Conservation (phyloP, 2,329 filamentous ascomycete genomes). For the Microcyclospora tardicrescens region DNA sequence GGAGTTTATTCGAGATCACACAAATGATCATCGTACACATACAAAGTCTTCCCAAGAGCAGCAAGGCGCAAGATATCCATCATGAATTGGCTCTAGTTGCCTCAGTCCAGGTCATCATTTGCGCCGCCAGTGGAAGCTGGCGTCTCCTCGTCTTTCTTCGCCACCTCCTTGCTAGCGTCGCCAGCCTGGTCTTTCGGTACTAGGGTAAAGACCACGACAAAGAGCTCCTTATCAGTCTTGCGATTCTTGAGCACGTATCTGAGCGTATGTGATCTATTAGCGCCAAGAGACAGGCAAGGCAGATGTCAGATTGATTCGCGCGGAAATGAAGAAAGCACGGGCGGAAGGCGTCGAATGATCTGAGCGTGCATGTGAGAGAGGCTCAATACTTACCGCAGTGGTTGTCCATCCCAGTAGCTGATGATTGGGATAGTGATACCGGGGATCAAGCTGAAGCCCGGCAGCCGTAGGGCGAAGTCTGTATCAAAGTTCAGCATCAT, state of each 20-base stretch:
- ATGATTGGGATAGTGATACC: constrained; percentile 62
- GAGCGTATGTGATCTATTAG: constrained; percentile 60
- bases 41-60: too few species aligned
- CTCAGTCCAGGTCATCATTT: neutral
- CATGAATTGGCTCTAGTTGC: neutral
- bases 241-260: constrained; percentile 87
- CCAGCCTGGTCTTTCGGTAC: constrained; percentile 53
- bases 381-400: constrained; percentile 48
- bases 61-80: too few species aligned
- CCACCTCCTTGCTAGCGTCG: constrained; percentile 5
- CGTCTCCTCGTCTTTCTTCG: constrained; percentile 3
- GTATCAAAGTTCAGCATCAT: constrained; percentile 5
- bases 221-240: constrained; percentile 57
- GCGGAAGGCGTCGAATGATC: too few species aligned
- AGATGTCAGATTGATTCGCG: constrained; percentile 5
- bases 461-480: constrained; percentile 57
- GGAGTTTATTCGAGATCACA: too few species aligned
- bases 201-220: constrained; percentile 70
- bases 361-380: neutral
- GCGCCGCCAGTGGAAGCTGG: neutral
- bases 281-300: constrained; percentile 6
- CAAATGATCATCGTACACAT: too few species aligned
- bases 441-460: constrained; percentile 40
- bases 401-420: constrained; percentile 69
- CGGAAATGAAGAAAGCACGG: constrained; percentile 18